Percentiles rank a stretch among this genome's conserved stretches.
These are phyloP conservation scores for Acacia melanoxylon DNA, from an alignment of 306 rosid species.

Conservation along the genomic window DNA sequence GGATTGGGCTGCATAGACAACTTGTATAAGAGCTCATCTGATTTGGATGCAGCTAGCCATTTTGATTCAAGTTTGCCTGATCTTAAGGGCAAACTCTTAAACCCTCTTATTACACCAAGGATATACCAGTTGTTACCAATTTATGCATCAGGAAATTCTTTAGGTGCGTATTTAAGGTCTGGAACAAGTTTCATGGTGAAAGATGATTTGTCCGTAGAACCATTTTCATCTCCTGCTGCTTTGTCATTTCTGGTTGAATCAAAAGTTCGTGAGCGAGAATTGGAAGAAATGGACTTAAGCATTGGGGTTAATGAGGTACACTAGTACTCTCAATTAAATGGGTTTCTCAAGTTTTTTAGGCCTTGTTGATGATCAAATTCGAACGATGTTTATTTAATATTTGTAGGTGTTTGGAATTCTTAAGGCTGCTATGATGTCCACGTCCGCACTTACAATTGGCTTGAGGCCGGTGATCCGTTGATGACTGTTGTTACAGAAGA, in stretches of 20 bases:
- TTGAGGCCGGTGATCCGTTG: no score
- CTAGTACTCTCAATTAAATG: no score
- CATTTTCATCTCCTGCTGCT: not conserved
- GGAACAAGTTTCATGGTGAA: not conserved
- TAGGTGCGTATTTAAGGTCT: not conserved
- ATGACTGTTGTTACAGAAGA: no score
- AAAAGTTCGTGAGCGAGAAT: not conserved
- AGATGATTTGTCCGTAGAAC: not conserved
- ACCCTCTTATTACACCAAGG: not conserved
- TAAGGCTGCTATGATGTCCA: no score
- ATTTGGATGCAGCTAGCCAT: not conserved
- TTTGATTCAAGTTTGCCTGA: not conserved
- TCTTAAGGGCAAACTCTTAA: not conserved
- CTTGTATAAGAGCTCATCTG: not conserved
- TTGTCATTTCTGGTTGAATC: not conserved
- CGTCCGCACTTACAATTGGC: no score
- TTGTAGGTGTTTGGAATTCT: no score
- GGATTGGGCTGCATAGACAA: not conserved
- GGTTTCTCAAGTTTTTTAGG: no score
- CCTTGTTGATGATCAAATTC: no score
- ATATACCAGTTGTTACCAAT: not conserved
- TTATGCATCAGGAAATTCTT: not conserved
- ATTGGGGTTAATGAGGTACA: not conserved
- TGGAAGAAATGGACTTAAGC: not conserved
- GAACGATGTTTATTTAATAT: no score